Evolutionary conservation across 2,329 filamentous ascomycete species (phyloP).

Genomic region (Drechslerella coelobrocha): DNA sequence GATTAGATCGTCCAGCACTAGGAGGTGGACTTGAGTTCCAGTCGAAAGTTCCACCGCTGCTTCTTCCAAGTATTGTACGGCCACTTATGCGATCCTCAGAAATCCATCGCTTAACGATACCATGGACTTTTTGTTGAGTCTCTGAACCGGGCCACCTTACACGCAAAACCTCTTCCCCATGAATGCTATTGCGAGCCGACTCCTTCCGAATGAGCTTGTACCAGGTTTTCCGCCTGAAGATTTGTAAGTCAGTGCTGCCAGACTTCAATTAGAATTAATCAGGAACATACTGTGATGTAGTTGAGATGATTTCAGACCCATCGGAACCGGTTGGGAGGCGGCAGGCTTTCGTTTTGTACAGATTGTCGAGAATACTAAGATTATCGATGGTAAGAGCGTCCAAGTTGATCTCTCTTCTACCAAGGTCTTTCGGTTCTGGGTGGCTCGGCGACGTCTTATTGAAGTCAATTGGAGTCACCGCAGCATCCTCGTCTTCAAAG

Average conservation of each 20-base stretch:
- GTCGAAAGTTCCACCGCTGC: conserved; percentile 47
- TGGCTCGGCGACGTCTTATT: background rate
- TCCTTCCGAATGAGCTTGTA: conserved; percentile 45
- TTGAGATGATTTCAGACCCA: conserved; percentile 35
- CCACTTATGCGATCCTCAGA: conserved; percentile 43
- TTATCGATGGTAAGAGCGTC: conserved; percentile 33
- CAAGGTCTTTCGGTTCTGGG: conserved; percentile 2
- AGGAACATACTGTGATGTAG: conserved; percentile 36
- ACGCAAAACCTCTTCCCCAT: conserved; percentile 47
- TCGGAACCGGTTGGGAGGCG: conserved; percentile 18
- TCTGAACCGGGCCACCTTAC: conserved; percentile 44
- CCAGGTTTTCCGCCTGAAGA: conserved; percentile 38
- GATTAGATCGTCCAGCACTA: conserved; percentile 4
- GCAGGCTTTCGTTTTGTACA: conserved; percentile 24
- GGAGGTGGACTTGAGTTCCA: conserved; percentile 52
- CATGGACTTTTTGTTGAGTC: conserved; percentile 45
- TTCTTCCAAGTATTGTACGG: conserved; percentile 37
- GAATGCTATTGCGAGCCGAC: conserved; percentile 45
- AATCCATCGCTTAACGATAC: conserved; percentile 48
- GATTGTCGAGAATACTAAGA: conserved; percentile 21
- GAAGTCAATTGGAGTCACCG: background rate
- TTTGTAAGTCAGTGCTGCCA: conserved; percentile 4
- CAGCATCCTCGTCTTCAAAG: conserved; percentile 43
- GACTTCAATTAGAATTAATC: background rate
- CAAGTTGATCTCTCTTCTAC: conserved; percentile 21